Conservation (phyloP, 805 yeast species). For the Candida easanensis region DNA sequence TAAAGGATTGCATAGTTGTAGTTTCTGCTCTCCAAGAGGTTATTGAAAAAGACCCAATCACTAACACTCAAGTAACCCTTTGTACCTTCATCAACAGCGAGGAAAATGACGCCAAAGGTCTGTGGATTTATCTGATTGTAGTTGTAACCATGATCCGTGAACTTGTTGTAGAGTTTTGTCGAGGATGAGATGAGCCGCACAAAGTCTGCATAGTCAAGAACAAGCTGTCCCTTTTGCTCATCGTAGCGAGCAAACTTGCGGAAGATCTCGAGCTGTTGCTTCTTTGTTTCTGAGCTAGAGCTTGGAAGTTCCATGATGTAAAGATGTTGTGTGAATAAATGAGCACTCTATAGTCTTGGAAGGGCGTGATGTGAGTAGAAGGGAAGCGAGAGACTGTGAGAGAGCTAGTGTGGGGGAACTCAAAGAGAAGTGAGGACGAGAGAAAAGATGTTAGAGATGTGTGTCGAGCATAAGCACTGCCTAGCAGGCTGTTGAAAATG, state of each 20-base stretch:
- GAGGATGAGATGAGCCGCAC: constrained; percentile 33
- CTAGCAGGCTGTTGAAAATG: too few relatives aligned
- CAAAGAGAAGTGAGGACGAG: too few relatives aligned
- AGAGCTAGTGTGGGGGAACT: too few relatives aligned
- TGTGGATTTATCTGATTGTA: constrained; percentile 52
- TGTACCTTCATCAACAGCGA: constrained; percentile 70
- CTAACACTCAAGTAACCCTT: constrained; percentile 64
- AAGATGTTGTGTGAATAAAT: too few relatives aligned
- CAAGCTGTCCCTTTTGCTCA: constrained; percentile 31
- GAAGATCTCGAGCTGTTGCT: constrained; percentile 41
- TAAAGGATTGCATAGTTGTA: constrained; percentile 51
- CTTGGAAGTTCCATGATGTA: constrained; percentile 34
- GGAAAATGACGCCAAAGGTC: constrained; percentile 69
- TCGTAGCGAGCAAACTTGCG: constrained; percentile 38
- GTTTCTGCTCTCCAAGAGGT: constrained; percentile 44
- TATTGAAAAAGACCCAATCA: constrained; percentile 76
- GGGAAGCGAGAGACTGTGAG: background rate
- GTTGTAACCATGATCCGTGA: constrained; percentile 32
- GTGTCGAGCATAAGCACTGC: too few relatives aligned
- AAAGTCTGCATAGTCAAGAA: constrained; percentile 35
- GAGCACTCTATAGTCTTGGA: background rate
- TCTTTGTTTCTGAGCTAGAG: constrained; percentile 36
- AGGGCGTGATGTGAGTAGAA: background rate
- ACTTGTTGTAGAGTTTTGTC: constrained; percentile 17
- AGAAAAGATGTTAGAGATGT: too few relatives aligned